phyloP scores from a whole-genome alignment of 352 stramenopile species.

The Pythium phragmitis region DNA sequence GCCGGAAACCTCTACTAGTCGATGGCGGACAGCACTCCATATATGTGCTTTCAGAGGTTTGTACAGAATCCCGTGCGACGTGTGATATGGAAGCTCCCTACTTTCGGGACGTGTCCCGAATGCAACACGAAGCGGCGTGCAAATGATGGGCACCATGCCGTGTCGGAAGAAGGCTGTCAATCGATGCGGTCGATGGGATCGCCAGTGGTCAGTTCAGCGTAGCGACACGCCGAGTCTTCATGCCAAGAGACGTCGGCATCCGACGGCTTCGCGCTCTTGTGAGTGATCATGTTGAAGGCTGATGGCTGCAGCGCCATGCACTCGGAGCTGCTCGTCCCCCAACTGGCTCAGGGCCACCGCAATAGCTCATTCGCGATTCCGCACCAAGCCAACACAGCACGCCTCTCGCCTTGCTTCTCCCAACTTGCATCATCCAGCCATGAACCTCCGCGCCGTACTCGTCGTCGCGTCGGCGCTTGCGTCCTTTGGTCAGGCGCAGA shows the following conservation, averaged over 20 bases:
- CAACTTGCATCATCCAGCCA: not conserved
- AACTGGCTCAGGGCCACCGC: conserved; percentile 3
- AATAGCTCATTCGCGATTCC: conserved; percentile 13
- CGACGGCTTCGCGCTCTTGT: too few species aligned
- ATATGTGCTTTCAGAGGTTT: conserved; percentile 16
- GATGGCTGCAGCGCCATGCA: conserved; percentile 25
- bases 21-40: conserved; percentile 10
- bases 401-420: not conserved
- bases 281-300: not conserved
- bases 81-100: not conserved
- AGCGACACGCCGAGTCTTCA: not conserved
- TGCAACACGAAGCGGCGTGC: not conserved
- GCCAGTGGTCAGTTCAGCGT: not conserved
- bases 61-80: conserved; percentile 18
- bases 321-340: not conserved
- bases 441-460: conserved; percentile 15
- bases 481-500: not conserved
- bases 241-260: conserved; percentile 10
- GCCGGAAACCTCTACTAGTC: conserved; percentile 29
- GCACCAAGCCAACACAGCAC: not conserved
- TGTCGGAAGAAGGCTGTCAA: conserved; percentile 8
- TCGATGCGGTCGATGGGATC: not conserved
- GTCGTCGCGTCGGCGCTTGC: not conserved
- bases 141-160: not conserved
- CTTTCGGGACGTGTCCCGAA: conserved; percentile 8